Evolutionary conservation across 805 yeast species (phyloP).

Genomic region (Torulaspora gathmanii): DNA sequence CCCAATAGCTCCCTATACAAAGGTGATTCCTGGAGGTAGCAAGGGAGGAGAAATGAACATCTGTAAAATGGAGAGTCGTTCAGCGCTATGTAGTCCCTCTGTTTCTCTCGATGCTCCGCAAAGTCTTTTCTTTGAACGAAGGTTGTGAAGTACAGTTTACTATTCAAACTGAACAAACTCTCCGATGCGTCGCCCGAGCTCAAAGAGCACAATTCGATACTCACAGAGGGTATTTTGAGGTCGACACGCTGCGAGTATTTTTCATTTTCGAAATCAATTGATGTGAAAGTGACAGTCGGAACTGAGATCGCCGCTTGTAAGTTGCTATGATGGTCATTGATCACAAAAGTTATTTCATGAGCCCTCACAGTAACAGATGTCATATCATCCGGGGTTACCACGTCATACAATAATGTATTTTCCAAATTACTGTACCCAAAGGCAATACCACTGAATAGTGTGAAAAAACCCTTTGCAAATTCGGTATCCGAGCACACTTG

Average conservation of each 20-base stretch:
- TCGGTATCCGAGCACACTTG: constrained; percentile 46
- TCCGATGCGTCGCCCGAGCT: constrained; percentile 19
- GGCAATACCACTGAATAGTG: constrained; percentile 45
- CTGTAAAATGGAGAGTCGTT: constrained; percentile 87
- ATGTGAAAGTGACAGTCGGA: constrained; percentile 36
- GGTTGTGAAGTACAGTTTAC: constrained; percentile 57
- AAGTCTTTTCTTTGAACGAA: constrained; percentile 52
- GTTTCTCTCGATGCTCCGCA: constrained; percentile 44
- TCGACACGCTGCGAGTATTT: constrained; percentile 56
- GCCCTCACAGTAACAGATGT: constrained; percentile 57
- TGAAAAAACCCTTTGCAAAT: constrained; percentile 42
- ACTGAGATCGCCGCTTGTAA: constrained; percentile 26
- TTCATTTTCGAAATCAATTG: constrained; percentile 66
- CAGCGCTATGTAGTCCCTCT: constrained; percentile 57
- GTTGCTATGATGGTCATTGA: constrained; percentile 36
- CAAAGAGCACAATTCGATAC: constrained; percentile 18
- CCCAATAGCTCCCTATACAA: constrained; percentile 48
- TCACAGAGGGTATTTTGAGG: constrained; percentile 46
- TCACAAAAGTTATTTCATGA: constrained; percentile 42
- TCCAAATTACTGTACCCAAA: constrained; percentile 72
- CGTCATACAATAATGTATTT: constrained; percentile 58
- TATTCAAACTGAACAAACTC: constrained; percentile 43
- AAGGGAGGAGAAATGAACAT: constrained; percentile 62
- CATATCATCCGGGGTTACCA: constrained; percentile 60
- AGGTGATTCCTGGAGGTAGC: constrained; percentile 42